These are phyloP conservation scores for Lagenidium giganteum DNA, from an alignment of 352 stramenopile species.

Conservation along the genomic window DNA sequence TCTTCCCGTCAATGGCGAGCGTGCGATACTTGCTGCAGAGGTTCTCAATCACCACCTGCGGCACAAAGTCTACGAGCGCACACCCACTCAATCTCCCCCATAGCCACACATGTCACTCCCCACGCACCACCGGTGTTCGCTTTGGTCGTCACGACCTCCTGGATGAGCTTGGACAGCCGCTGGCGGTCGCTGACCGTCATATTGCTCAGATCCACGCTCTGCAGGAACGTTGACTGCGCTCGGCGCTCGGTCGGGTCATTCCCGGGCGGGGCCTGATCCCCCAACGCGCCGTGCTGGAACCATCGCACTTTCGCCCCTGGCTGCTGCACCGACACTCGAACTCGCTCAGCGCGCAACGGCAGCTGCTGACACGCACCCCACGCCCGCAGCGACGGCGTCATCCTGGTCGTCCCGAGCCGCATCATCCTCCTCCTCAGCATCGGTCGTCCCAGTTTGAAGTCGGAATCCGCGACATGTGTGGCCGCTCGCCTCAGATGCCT, in stretches of 20 bases:
- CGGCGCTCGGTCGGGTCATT: background rate
- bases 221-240: conserved; percentile 39
- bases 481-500: too few species aligned
- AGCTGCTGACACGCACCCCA: too few species aligned
- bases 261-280: too few species aligned
- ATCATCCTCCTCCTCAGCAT: too few species aligned
- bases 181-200: conserved; percentile 25
- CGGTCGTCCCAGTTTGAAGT: too few species aligned
- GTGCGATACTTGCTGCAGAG: conserved; percentile 55
- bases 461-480: too few species aligned
- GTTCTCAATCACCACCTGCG: conserved; percentile 60
- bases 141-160: conserved; percentile 66
- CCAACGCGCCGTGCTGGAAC: too few species aligned
- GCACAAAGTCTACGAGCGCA: conserved; percentile 65
- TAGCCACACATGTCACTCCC: background rate
- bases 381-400: too few species aligned
- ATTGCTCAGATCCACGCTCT: conserved; percentile 40
- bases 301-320: too few species aligned
- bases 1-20: conserved; percentile 77
- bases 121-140: conserved; percentile 50
- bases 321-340: too few species aligned
- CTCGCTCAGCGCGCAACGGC: too few species aligned
- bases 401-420: too few species aligned
- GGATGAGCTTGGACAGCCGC: conserved; percentile 61
- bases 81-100: background rate